Evolutionary conservation across 345 rosid genomes (phyloP).

Genomic region (Adansonia digitata): DNA sequence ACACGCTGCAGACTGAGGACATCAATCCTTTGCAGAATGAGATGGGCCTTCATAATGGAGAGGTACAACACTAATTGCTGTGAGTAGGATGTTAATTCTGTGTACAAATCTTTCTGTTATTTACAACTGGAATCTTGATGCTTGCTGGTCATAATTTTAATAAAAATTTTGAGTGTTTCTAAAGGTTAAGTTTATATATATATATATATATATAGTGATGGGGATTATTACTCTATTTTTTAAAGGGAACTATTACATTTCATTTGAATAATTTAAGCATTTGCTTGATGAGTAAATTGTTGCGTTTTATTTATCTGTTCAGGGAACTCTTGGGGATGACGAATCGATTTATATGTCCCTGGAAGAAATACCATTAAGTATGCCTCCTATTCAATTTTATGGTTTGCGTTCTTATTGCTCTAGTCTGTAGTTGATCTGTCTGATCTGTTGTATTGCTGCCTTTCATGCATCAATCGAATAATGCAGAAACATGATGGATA

Average conservation of each 20-base stretch:
- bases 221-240: neutral
- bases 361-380: conserved; percentile 94
- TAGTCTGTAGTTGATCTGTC: conserved; percentile 20
- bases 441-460: conserved; percentile 9
- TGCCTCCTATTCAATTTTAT: conserved; percentile 31
- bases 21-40: conserved; percentile 43
- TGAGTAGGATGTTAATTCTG: conserved; percentile 7
- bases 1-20: conserved; percentile 10
- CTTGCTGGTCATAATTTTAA: neutral
- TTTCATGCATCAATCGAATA: conserved; percentile 11
- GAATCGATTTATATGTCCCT: conserved; percentile 95
- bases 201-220: neutral
- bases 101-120: neutral
- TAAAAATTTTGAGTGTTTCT: neutral
- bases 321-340: conserved; percentile 75
- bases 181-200: conserved; percentile 1
- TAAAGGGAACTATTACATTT: neutral
- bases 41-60: conserved; percentile 57
- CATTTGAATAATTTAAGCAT: neutral
- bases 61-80: conserved; percentile 41
- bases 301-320: conserved; percentile 22
- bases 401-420: conserved; percentile 24
- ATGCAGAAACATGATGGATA: conserved; percentile 7
- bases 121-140: neutral
- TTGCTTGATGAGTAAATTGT: conserved; percentile 10